These are phyloP conservation scores for Scedosporium apiospermum DNA, from an alignment of 2,329 filamentous ascomycete genomes.

Conservation along the genomic window DNA sequence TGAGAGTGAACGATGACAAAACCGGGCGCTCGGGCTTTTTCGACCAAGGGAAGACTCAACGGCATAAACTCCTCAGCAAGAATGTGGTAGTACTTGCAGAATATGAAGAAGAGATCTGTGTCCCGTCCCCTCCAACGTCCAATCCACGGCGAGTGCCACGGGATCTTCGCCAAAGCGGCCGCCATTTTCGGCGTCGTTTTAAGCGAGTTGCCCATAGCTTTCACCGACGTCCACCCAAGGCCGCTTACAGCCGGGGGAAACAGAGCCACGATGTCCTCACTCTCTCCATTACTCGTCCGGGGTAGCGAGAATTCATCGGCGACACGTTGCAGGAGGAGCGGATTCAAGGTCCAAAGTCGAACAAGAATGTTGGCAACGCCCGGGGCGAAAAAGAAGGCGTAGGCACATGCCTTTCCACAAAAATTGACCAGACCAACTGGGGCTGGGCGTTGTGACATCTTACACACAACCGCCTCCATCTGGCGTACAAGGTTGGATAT, in stretches of 20 bases:
- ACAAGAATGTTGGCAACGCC: conserved; percentile 77
- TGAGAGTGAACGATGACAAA: conserved; percentile 77
- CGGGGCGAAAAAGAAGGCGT: conserved; percentile 87
- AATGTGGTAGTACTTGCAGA: conserved; percentile 79
- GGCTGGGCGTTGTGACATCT: conserved; percentile 68
- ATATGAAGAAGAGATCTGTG: conserved; percentile 85
- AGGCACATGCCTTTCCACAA: conserved; percentile 82
- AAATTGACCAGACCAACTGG: conserved; percentile 66
- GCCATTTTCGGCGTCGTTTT: conserved; percentile 57
- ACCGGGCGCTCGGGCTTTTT: conserved; percentile 60
- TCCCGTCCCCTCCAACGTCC: conserved; percentile 79
- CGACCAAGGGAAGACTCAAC: conserved; percentile 36
- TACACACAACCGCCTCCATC: conserved; percentile 79
- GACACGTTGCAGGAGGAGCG: conserved; percentile 60
- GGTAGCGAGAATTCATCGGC: conserved; percentile 60
- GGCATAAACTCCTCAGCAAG: conserved; percentile 67
- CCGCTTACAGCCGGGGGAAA: conserved; percentile 60
- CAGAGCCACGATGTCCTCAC: conserved; percentile 54
- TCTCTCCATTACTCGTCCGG: conserved; percentile 42
- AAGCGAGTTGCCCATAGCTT: conserved; percentile 42
- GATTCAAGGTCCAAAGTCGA: conserved; percentile 66
- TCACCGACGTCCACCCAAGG: conserved; percentile 46
- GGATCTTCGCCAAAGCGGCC: conserved; percentile 59
- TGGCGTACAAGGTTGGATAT: conserved; percentile 72
- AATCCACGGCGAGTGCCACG: conserved; percentile 79